These are phyloP conservation scores for Salix exigua DNA, from an alignment of 345 rosid genomes.

Conservation along the genomic window DNA sequence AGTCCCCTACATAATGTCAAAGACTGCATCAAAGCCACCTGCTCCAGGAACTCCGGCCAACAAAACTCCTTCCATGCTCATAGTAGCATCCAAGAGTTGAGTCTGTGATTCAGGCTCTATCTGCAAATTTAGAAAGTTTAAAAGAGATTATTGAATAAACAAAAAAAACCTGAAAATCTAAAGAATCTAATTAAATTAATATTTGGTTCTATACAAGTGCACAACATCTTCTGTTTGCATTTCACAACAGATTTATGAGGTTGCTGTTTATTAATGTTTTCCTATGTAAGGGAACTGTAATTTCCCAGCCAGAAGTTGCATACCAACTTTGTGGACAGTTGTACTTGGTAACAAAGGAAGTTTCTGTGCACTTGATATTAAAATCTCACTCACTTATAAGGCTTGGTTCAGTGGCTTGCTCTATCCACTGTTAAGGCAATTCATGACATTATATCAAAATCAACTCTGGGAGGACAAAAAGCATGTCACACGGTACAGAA, in stretches of 20 bases:
- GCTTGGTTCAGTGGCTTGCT: conserved; percentile 50
- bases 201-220: background rate
- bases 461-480: background rate
- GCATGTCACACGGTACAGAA: background rate
- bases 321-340: background rate
- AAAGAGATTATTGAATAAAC: conserved; percentile 12
- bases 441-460: conserved; percentile 13
- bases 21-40: conserved; percentile 94
- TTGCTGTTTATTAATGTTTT: background rate
- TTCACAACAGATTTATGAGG: background rate
- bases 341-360: background rate
- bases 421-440: conserved; percentile 68
- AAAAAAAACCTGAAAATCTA: background rate
- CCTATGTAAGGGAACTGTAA: background rate
- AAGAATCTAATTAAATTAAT: background rate
- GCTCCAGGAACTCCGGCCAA: conserved; percentile 97
- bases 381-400: background rate
- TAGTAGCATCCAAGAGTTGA: conserved; percentile 70
- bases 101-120: conserved; percentile 86
- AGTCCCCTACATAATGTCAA: conserved; percentile 66
- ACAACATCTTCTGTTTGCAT: background rate
- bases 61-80: conserved; percentile 80
- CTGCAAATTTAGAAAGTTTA: conserved; percentile 41
- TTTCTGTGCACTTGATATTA: background rate
- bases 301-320: background rate